Conservation (phyloP, 495 filamentous ascomycete species). For the Trichocladium uniseriatum region DNA sequence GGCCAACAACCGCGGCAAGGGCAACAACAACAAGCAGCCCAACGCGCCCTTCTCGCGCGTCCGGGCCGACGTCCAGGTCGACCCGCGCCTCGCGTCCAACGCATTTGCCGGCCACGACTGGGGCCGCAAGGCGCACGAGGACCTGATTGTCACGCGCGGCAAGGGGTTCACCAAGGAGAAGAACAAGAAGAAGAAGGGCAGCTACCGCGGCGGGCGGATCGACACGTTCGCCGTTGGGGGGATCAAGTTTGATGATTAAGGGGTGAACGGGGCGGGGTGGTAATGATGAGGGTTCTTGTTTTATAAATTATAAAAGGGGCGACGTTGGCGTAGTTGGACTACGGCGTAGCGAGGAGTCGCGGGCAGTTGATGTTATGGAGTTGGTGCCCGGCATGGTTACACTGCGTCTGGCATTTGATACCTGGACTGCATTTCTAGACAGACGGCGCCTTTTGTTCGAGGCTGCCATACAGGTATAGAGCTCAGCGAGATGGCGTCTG, state of each 20-base stretch:
- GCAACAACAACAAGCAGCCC: constrained; percentile 37
- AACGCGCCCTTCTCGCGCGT: constrained; percentile 59
- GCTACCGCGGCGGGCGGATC: constrained; percentile 75
- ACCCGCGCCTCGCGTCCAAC: constrained; percentile 56
- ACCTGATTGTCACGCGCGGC: constrained; percentile 82
- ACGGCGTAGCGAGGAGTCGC: background rate
- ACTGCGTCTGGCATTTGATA: too few species aligned
- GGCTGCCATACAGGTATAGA: too few species aligned
- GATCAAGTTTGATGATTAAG: constrained; percentile 80
- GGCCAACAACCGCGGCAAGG: constrained; percentile 38
- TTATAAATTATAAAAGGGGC: too few species aligned
- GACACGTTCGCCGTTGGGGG: constrained; percentile 63
- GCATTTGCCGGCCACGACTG: constrained; percentile 77
- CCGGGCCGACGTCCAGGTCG: constrained; percentile 46
- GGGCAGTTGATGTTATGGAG: too few species aligned
- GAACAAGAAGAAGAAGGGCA: constrained; percentile 90
- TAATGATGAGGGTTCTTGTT: background rate
- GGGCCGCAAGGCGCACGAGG: constrained; percentile 74
- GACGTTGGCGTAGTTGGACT: background rate
- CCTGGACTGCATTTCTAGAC: too few species aligned
- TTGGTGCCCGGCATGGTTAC: background rate
- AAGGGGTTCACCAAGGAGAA: constrained; percentile 99
- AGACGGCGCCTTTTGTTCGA: too few species aligned
- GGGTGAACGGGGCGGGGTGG: background rate
- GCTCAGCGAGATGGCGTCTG: too few species aligned